Evolutionary conservation across 768 basidiomycete species (phyloP).

Genomic region (Cantharellus cinnabarinus): DNA sequence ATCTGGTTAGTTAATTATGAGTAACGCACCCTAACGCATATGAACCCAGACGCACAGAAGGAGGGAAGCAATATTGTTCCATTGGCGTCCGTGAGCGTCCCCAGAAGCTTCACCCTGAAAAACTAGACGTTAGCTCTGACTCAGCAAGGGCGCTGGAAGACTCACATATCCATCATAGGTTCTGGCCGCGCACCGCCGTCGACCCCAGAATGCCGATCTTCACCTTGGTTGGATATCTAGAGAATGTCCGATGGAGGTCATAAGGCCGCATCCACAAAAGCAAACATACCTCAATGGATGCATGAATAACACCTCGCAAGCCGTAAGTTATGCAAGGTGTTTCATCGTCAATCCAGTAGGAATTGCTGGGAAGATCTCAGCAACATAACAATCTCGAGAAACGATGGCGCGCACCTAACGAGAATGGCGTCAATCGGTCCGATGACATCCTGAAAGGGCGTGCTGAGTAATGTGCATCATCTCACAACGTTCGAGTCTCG

Average conservation of each 20-base stretch:
- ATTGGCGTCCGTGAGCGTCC: conserved; percentile 32
- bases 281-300: conserved; percentile 40
- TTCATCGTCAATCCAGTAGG: conserved; percentile 88
- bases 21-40: background rate
- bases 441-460: conserved; percentile 42
- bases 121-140: background rate
- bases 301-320: conserved; percentile 82
- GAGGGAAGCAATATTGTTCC: conserved; percentile 40
- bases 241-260: background rate
- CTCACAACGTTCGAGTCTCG: background rate
- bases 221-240: conserved; percentile 47
- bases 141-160: background rate
- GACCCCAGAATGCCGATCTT: conserved; percentile 83
- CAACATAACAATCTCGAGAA: background rate
- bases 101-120: conserved; percentile 57
- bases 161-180: conserved; percentile 85
- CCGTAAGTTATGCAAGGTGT: conserved; percentile 91
- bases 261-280: background rate
- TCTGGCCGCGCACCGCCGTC: conserved; percentile 78
- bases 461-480: background rate
- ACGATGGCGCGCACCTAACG: conserved; percentile 34
- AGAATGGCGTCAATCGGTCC: conserved; percentile 79
- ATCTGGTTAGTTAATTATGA: conserved; percentile 23
- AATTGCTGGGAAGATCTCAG: conserved; percentile 37
- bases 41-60: conserved; percentile 44